Evolutionary conservation across 2,329 filamentous ascomycete species (phyloP).

Genomic region (Neofusicoccum umdonicola): DNA sequence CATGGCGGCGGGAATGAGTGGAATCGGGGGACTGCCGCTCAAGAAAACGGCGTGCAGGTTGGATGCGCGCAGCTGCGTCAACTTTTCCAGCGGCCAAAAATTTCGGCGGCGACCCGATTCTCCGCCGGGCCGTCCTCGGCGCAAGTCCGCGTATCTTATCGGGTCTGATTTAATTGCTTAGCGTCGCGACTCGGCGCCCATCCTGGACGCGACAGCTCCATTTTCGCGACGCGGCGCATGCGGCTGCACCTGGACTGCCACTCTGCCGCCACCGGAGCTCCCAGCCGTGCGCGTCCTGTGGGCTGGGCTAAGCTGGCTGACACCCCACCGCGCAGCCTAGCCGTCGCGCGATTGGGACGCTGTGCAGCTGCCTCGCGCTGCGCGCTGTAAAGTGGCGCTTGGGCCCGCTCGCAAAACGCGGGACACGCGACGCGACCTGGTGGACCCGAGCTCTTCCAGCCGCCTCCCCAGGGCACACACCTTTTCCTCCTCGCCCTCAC

Average conservation of each 20-base stretch:
- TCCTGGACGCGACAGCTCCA: conserved; percentile 8
- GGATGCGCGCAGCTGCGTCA: not conserved
- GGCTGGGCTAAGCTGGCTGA: not conserved
- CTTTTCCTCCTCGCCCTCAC: not conserved
- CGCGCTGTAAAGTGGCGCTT: conserved; percentile 1
- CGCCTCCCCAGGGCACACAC: conserved; percentile 6
- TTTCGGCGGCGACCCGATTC: conserved; percentile 16
- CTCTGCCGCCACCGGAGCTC: not conserved
- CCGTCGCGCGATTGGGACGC: not conserved
- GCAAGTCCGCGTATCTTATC: not conserved
- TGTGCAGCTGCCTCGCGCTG: not conserved
- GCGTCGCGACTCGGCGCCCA: not conserved
- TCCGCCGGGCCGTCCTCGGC: conserved; percentile 18
- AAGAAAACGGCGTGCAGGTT: conserved; percentile 2
- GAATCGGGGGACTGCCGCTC: not conserved
- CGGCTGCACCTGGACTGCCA: not conserved
- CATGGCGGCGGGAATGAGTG: conserved; percentile 32
- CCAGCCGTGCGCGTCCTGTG: not conserved
- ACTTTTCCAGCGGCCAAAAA: conserved; percentile 16
- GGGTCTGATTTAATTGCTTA: not conserved
- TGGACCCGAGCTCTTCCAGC: conserved; percentile 11
- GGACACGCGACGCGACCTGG: conserved; percentile 15
- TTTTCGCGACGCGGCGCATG: conserved; percentile 7
- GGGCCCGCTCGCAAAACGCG: conserved; percentile 13
- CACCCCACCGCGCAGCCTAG: not conserved